Evolutionary conservation across 129 eudicot species (phyloP), one percentile per base, ranked within the genome.

Genomic region (Sambucus nigra): DNA sequence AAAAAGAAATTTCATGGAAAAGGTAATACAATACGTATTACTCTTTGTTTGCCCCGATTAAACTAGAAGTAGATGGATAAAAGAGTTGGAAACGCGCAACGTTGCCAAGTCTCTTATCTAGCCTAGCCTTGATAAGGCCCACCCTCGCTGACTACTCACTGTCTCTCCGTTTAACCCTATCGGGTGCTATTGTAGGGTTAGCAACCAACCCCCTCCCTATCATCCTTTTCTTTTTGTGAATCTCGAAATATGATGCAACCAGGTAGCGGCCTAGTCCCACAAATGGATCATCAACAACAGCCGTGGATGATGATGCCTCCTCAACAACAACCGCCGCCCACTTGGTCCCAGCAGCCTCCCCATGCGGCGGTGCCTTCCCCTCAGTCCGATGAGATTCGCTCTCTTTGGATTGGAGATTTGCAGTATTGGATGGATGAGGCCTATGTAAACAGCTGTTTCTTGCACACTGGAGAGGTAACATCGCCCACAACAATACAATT

Each of bases 351-450:
- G 48, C 84, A 78, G 68, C 66, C 66, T 5, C 67, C 66, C 1
- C 75, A 57, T 59, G 20, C 38, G n/a, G 63, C 49, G 3, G 64
- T 42, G 17, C 45, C 63, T 8, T 66, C 74, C 8, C 65, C 52
- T 5, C 65, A 63, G 19, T 47, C 82, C 5, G 85, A 86, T 23
- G 99, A 91, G 91, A 61, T 86, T 47, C 72, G 86, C 6, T 74
- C 95, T 6, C 82, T 91, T 32, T 91, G 99, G 99, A 82, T 91
- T 50, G 99, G 99, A 6, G 99, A 86, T 23, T 74, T 91, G 78
- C 99, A 91, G 91, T 73, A 60, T 41, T 91, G 99, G 99, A 91
- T 91, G 99, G 99, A 91, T 42, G 98, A 91, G 65, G 50, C 66
- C 7, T 91, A 76, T 65, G 67, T 91, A 17, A 65, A 52, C 29